phyloP scores from a whole-genome alignment of 192 early-diverging fungal genomes.

The Blastocladiella britannica region DNA sequence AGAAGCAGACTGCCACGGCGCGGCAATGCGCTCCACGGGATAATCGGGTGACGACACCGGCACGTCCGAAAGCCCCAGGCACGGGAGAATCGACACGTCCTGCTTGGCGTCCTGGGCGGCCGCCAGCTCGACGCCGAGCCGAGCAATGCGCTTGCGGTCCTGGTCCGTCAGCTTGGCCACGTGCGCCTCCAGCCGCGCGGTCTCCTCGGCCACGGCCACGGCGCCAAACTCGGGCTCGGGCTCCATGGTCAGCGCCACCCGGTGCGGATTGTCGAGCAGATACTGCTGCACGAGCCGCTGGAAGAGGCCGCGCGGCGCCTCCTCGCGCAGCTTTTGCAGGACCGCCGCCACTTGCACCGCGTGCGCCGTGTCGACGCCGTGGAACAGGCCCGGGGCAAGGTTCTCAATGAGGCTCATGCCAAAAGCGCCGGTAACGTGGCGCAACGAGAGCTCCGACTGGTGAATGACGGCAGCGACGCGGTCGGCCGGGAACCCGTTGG shows the following conservation, averaged over 20 bases:
- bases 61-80: slow-evolving; percentile 61
- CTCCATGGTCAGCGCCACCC: slow-evolving; percentile 62
- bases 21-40: background rate
- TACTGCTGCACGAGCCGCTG: slow-evolving; percentile 49
- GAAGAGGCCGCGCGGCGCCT: slow-evolving; percentile 45
- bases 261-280: slow-evolving; percentile 56
- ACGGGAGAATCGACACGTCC: slow-evolving; percentile 66
- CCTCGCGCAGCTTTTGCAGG: slow-evolving; percentile 44
- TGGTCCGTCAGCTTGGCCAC: slow-evolving; percentile 30
- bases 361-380: slow-evolving; percentile 65
- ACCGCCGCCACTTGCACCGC: slow-evolving; percentile 59
- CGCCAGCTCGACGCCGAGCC: slow-evolving; percentile 43
- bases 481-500: slow-evolving; percentile 55
- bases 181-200: slow-evolving; percentile 36
- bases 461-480: slow-evolving; percentile 70
- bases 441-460: slow-evolving; percentile 68
- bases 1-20: no score
- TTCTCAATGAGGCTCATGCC: slow-evolving; percentile 61
- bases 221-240: slow-evolving; percentile 44
- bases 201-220: slow-evolving; percentile 37
- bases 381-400: slow-evolving; percentile 64
- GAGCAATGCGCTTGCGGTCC: slow-evolving; percentile 36
- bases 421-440: slow-evolving; percentile 73
- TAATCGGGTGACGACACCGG: slow-evolving; percentile 5
- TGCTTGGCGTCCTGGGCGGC: slow-evolving; percentile 49